Evolutionary conservation across 106 monocot species (phyloP).

Genomic region (Chionographis japonica): DNA sequence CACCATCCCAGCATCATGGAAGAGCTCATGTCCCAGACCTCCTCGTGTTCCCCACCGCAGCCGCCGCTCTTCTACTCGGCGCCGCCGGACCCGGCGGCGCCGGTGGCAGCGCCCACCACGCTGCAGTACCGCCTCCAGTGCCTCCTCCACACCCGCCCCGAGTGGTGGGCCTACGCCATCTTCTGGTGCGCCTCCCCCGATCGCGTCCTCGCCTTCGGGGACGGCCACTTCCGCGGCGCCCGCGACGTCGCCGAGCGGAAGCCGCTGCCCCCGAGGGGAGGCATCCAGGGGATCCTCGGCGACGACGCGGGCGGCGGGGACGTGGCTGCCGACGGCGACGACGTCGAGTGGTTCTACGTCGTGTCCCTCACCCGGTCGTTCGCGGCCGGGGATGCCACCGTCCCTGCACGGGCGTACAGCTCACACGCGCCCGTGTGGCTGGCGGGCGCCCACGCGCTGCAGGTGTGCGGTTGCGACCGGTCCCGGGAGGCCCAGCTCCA

Average conservation of each 20-base stretch:
- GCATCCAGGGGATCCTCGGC: neutral
- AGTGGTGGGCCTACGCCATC: constrained; percentile 67
- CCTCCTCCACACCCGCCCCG: constrained; percentile 35
- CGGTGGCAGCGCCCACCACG: neutral
- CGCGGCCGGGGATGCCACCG: constrained; percentile 12
- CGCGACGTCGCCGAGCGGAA: neutral
- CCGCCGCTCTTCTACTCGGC: constrained; percentile 1
- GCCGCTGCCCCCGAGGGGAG: neutral
- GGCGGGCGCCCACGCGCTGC: constrained; percentile 21
- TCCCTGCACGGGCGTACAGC: constrained; percentile 33
- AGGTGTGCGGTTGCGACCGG: constrained; percentile 29
- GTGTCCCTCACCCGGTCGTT: constrained; percentile 43
- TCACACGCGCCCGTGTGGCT: constrained; percentile 34
- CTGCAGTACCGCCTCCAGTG: constrained; percentile 24
- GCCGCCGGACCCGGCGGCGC: neutral
- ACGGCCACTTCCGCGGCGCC: constrained; percentile 44
- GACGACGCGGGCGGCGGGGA: neutral
- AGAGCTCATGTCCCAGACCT: constrained; percentile 4
- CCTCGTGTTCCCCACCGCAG: neutral
- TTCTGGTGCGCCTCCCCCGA: constrained; percentile 35
- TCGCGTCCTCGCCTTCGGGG: constrained; percentile 33
- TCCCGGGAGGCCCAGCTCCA: constrained; percentile 41
- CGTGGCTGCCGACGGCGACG: constrained; percentile 10
- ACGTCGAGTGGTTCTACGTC: constrained; percentile 64
- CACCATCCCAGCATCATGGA: constrained; percentile 11